These are phyloP conservation scores for Lactifluus hygrophoroides DNA, from an alignment of 768 basidiomycete species.

Conservation along the genomic window DNA sequence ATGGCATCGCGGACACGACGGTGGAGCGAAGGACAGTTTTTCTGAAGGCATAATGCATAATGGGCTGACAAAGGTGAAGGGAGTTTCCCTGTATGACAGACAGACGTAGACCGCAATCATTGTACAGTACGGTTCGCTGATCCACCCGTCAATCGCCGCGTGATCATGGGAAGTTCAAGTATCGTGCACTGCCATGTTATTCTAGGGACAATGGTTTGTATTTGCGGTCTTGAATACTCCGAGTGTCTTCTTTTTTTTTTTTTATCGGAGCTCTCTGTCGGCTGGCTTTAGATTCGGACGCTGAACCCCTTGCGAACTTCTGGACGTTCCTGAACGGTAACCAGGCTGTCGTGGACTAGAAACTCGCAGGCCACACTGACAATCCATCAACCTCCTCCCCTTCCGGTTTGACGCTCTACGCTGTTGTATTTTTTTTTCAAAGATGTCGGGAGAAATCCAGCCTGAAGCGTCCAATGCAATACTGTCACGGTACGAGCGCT, in stretches of 20 bases:
- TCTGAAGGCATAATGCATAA: slow-evolving; percentile 24
- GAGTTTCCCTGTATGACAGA: background rate
- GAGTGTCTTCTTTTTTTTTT: background rate
- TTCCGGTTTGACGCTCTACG: too few relatives aligned
- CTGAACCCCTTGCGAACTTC: background rate
- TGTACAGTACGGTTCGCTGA: background rate
- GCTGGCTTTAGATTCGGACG: background rate
- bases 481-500: background rate
- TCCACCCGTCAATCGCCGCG: background rate
- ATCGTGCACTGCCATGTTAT: background rate
- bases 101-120: background rate
- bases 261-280: background rate
- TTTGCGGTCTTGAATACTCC: background rate
- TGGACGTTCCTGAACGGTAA: background rate
- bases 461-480: background rate
- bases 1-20: slow-evolving; percentile 62
- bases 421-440: background rate
- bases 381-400: background rate
- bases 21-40: slow-evolving; percentile 67
- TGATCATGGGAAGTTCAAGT: background rate
- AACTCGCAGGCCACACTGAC: background rate
- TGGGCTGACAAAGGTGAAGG: too few relatives aligned
- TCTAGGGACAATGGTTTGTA: background rate
- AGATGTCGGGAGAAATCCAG: too few relatives aligned
- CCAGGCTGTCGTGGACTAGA: background rate